Base-by-base conservation (phyloP, 78 protist species). In the Cyanophora paradoxa region DNA sequence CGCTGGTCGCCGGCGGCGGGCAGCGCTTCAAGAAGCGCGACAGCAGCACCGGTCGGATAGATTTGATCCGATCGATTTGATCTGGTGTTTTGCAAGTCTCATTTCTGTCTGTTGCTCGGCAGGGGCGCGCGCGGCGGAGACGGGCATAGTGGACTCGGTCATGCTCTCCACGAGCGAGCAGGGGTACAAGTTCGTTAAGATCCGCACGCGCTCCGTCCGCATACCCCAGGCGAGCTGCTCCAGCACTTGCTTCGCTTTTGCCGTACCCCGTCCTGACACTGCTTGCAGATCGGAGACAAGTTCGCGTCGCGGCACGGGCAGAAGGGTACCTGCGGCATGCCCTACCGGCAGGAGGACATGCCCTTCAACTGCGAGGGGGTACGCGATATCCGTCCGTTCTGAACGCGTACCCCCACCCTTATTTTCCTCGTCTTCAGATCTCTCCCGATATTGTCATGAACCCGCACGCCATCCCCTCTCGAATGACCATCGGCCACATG, bases 241-340 rank as follows among this genome's bases (percentile, higher is more conserved):
- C 7, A 42, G 48, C 48, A 7, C n/a, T n/a, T n/a, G n/a, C 7
- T 42, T 42, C 11, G 48, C 48, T 13, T 42, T 11, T 42, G 7
- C 48, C 11, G 24, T 7, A 42, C 24, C 48, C 11, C 24, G 11
- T 42, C 24, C 48, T 42, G 11, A 42, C 11, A 13, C 24, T 11
- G 7, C 36, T 20, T 6, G 28, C 79, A 80, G 76, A 92, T 97
- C 33, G 99, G 99, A 26, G 99, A 98, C 88, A 98, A 98, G 88
- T 98, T 98, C 72, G 91, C 98, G 34, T 83, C 94, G 3, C 94
- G 99, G 22, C 99, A 98, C 88, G 99, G 99, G n/a, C 99, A 98
- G 83, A 98, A 98, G 85, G 99, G 99, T 24, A 96, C 99, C 13
- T 72, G 87, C 68, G 99, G 99, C 66, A 95, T 97, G 84, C 61